These are phyloP conservation scores for Anastatica hierochuntica DNA, from an alignment of 345 rosid species.

Conservation along the genomic window DNA sequence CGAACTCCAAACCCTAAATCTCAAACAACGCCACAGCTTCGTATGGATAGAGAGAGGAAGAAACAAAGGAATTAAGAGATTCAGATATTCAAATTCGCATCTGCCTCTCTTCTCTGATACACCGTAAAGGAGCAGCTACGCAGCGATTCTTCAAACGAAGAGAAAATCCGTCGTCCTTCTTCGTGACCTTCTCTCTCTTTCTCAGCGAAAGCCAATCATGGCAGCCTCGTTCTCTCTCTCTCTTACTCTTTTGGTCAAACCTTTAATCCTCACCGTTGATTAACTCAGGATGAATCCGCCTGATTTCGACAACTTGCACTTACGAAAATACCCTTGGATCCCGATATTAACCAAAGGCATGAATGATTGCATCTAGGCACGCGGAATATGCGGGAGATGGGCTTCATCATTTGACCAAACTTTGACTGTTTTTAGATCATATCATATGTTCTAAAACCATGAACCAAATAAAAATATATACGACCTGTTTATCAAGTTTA, in stretches of 20 bases:
- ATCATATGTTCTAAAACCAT: too few relatives aligned
- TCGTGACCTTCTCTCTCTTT: conserved; percentile 12
- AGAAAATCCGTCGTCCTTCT: background rate
- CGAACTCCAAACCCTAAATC: conserved; percentile 26
- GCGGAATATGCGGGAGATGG: conserved; percentile 50
- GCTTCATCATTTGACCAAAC: conserved; percentile 20
- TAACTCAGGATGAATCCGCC: background rate
- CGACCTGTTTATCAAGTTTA: too few relatives aligned
- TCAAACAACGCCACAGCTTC: conserved; percentile 11
- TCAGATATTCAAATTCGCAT: conserved; percentile 19
- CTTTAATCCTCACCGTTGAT: conserved; percentile 29
- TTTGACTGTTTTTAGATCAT: conserved; percentile 26
- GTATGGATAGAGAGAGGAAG: conserved; percentile 22
- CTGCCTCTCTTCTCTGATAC: background rate
- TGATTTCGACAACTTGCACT: background rate
- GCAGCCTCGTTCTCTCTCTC: conserved; percentile 31
- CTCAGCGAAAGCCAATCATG: conserved; percentile 54
- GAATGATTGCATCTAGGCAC: conserved; percentile 30
- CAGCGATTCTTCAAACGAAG: conserved; percentile 1
- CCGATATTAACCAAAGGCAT: background rate
- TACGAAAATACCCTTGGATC: conserved; percentile 11
- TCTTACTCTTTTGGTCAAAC: conserved; percentile 36
- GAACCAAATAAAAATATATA: too few relatives aligned
- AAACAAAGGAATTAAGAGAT: conserved; percentile 4
- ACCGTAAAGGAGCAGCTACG: background rate